Conservation (phyloP, 345 rosid genomes). For the Syzygium jambos region DNA sequence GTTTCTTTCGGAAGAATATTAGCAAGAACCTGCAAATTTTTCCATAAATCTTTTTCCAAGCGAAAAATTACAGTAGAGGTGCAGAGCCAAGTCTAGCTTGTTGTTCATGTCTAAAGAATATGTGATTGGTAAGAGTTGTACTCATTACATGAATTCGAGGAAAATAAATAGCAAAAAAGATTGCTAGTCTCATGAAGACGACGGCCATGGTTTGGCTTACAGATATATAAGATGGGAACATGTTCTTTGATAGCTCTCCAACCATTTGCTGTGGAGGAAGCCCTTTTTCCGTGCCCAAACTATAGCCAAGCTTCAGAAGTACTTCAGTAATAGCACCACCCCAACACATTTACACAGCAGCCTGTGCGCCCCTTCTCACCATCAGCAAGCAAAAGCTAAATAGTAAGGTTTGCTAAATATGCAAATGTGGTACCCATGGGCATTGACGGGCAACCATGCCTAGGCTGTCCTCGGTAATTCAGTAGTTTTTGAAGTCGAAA, state of each 20-base stretch:
- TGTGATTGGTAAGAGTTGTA: neutral
- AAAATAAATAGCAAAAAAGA: neutral
- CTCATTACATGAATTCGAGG: neutral
- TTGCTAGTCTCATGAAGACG: neutral
- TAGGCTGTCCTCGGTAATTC: neutral
- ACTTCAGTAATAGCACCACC: neutral
- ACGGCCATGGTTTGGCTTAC: slow-evolving; percentile 6
- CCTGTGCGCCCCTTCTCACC: neutral
- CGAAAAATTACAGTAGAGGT: neutral
- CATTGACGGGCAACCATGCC: neutral
- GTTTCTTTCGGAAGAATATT: slow-evolving; percentile 56
- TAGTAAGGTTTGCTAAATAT: neutral
- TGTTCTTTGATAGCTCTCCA: slow-evolving; percentile 33
- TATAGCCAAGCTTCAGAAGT: neutral
- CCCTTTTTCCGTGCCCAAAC: slow-evolving; percentile 21
- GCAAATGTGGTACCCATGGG: neutral
- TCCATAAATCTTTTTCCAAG: slow-evolving; percentile 2
- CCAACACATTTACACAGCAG: neutral
- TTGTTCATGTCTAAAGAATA: neutral
- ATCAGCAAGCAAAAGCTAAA: neutral
- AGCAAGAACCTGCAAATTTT: slow-evolving; percentile 41
- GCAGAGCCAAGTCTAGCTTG: neutral
- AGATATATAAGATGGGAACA: slow-evolving; percentile 33
- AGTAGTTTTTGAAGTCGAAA: neutral
- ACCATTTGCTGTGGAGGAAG: slow-evolving; percentile 36